Percentiles rank a stretch among this genome's conserved stretches.
These are phyloP conservation scores for Penstemon barbatus DNA, from an alignment of 257 asterid species.

Conservation along the genomic window DNA sequence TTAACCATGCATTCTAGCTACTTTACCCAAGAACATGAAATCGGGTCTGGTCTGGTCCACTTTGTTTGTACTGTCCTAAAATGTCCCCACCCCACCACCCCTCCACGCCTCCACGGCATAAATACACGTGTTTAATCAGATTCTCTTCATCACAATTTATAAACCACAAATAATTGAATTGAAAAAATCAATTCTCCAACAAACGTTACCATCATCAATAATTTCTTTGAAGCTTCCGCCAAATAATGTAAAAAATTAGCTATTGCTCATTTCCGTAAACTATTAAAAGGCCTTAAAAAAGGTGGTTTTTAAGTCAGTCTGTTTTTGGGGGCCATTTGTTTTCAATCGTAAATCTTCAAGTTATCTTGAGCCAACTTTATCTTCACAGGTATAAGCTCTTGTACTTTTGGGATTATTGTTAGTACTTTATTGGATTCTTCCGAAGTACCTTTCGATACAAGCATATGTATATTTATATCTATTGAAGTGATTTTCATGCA, in stretches of 20 bases:
- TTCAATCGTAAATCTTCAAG: conserved; percentile 9
- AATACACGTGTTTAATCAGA: conserved; percentile 27
- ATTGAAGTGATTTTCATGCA: conserved; percentile 15
- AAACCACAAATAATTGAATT: conserved; percentile 3
- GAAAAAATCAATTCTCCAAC: conserved; percentile 8
- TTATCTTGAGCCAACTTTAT: background rate
- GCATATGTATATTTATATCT: background rate
- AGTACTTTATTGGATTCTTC: conserved; percentile 6
- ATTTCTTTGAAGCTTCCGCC: conserved; percentile 24
- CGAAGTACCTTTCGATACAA: background rate
- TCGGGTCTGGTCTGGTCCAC: background rate
- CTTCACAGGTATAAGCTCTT: conserved; percentile 20
- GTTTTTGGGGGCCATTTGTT: background rate
- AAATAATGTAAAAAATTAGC: background rate
- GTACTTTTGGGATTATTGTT: background rate
- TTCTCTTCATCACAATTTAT: conserved; percentile 11
- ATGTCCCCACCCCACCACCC: conserved; percentile 18
- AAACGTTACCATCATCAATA: conserved; percentile 16
- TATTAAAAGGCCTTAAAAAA: background rate
- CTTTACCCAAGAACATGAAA: conserved; percentile 7
- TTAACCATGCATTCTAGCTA: background rate
- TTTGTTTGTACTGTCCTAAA: conserved; percentile 3
- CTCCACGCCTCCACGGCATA: conserved; percentile 36
- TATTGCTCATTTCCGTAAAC: conserved; percentile 7
- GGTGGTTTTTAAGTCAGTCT: background rate